These are phyloP conservation scores for Magnusiomyces tetraspermus DNA, from an alignment of 1,139 yeast species.

Conservation along the genomic window DNA sequence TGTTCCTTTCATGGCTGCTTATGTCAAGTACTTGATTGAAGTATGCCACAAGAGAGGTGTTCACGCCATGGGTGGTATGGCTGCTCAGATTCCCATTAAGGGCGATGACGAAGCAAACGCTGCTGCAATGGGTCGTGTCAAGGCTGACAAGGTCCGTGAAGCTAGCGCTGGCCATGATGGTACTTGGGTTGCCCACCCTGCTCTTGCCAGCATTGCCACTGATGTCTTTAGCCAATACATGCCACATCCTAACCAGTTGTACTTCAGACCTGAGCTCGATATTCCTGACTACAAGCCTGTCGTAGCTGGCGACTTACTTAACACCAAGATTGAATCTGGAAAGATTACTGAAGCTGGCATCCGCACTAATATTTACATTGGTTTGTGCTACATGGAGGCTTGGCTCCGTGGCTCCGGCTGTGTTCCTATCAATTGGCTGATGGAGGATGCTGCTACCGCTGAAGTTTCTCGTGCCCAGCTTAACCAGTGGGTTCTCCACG, in stretches of 20 bases:
- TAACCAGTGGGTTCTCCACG: conserved; percentile 74
- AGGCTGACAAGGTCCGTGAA: conserved; percentile 62
- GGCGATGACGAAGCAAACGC: conserved; percentile 52
- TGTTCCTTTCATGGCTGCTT: conserved; percentile 63
- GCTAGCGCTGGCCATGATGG: conserved; percentile 67
- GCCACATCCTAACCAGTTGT: conserved; percentile 73
- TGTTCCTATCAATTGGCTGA: conserved; percentile 69
- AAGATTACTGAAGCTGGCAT: conserved; percentile 61
- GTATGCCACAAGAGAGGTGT: conserved; percentile 66
- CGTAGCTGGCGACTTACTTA: conserved; percentile 55
- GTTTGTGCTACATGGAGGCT: conserved; percentile 66
- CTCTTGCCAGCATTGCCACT: conserved; percentile 61
- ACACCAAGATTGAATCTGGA: conserved; percentile 56
- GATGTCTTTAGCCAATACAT: conserved; percentile 65
- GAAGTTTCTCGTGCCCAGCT: conserved; percentile 72
- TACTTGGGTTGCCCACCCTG: conserved; percentile 76
- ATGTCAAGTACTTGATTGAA: conserved; percentile 54
- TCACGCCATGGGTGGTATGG: conserved; percentile 78
- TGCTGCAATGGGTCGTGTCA: conserved; percentile 57
- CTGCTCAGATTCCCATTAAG: conserved; percentile 71
- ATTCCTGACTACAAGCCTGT: conserved; percentile 29
- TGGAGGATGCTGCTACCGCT: conserved; percentile 84
- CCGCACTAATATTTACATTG: conserved; percentile 58
- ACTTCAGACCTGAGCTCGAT: conserved; percentile 42
- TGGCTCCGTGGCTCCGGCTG: conserved; percentile 73